A percentile compares a stretch with the other conserved stretches of the same genome.
phyloP scores from a whole-genome alignment of 2,329 filamentous ascomycete species.

The Cordyceps tenuipes region DNA sequence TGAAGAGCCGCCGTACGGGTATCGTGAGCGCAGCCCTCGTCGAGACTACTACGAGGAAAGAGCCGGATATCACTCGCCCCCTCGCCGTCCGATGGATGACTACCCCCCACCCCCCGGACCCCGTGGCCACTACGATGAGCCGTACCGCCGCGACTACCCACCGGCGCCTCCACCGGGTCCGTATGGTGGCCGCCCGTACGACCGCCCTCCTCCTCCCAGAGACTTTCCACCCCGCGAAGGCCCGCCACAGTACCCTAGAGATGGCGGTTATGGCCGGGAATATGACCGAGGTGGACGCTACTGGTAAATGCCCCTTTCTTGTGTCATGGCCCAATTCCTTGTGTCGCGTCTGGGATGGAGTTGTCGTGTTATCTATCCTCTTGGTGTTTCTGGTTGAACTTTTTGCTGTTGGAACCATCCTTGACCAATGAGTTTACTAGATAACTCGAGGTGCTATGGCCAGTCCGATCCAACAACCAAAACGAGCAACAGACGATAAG shows the following conservation, averaged over 20 bases:
- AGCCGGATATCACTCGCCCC: slow-evolving; percentile 67
- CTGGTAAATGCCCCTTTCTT: slow-evolving; percentile 32
- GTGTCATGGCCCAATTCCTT: slow-evolving; percentile 2
- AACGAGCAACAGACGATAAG: slow-evolving; percentile 2
- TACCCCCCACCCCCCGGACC: slow-evolving; percentile 52
- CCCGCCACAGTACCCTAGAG: slow-evolving; percentile 23
- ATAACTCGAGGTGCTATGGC: slow-evolving; percentile 17
- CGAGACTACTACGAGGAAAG: slow-evolving; percentile 85
- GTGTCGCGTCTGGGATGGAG: slow-evolving; percentile 1
- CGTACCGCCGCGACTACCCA: slow-evolving; percentile 63
- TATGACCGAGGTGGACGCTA: slow-evolving; percentile 44
- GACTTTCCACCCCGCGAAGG: slow-evolving; percentile 44
- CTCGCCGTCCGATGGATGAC: slow-evolving; percentile 69
- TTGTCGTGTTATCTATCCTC: background rate
- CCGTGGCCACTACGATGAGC: slow-evolving; percentile 65
- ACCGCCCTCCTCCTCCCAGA: slow-evolving; percentile 44
- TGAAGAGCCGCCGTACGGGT: slow-evolving; percentile 56
- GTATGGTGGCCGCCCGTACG: slow-evolving; percentile 48
- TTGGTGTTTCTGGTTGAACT: slow-evolving; percentile 7
- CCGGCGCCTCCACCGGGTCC: slow-evolving; percentile 54
- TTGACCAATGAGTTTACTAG: slow-evolving; percentile 28
- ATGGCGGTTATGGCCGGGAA: slow-evolving; percentile 36
- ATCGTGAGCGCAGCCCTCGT: slow-evolving; percentile 79
- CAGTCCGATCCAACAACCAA: background rate
- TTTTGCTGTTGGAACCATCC: slow-evolving; percentile 23